phyloP scores from a whole-genome alignment of 2,329 filamentous ascomycete species.

The Periconia digitata region DNA sequence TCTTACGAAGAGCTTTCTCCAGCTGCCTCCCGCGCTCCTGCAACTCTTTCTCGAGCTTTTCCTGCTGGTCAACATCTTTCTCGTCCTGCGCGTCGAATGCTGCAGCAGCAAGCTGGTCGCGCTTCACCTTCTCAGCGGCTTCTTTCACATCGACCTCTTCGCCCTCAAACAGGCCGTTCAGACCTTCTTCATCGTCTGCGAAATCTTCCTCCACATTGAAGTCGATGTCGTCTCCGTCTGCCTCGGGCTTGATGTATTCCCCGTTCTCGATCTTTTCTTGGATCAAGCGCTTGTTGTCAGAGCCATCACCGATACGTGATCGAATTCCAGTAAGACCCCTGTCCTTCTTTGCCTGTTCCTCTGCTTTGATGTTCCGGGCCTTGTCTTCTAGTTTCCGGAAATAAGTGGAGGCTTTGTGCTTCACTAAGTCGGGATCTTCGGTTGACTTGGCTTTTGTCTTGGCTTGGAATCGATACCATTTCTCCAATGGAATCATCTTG shows the following conservation, averaged over 20 bases:
- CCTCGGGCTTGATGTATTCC: slow-evolving; percentile 49
- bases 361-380: slow-evolving; percentile 40
- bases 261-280: slow-evolving; percentile 47
- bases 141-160: slow-evolving; percentile 61
- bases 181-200: slow-evolving; percentile 76
- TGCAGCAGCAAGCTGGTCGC: slow-evolving; percentile 83
- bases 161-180: slow-evolving; percentile 45
- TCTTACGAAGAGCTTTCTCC: slow-evolving; percentile 77
- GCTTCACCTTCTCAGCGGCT: slow-evolving; percentile 66
- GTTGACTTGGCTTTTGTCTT: slow-evolving; percentile 75
- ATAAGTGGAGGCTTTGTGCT: slow-evolving; percentile 79
- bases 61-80: slow-evolving; percentile 62
- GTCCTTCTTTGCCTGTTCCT: slow-evolving; percentile 49
- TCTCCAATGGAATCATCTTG: slow-evolving; percentile 87
- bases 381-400: slow-evolving; percentile 48
- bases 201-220: slow-evolving; percentile 71
- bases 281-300: slow-evolving; percentile 42
- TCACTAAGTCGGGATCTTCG: slow-evolving; percentile 86
- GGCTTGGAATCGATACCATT: slow-evolving; percentile 86
- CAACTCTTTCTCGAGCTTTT: slow-evolving; percentile 67
- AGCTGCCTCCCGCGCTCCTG: slow-evolving; percentile 69
- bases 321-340: slow-evolving; percentile 21
- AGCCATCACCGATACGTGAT: slow-evolving; percentile 36
- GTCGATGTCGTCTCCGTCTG: slow-evolving; percentile 67
- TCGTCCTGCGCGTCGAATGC: slow-evolving; percentile 68